phyloP scores from a whole-genome alignment of 139 green algal genomes.

The Limnomonas spitsbergensis region DNA sequence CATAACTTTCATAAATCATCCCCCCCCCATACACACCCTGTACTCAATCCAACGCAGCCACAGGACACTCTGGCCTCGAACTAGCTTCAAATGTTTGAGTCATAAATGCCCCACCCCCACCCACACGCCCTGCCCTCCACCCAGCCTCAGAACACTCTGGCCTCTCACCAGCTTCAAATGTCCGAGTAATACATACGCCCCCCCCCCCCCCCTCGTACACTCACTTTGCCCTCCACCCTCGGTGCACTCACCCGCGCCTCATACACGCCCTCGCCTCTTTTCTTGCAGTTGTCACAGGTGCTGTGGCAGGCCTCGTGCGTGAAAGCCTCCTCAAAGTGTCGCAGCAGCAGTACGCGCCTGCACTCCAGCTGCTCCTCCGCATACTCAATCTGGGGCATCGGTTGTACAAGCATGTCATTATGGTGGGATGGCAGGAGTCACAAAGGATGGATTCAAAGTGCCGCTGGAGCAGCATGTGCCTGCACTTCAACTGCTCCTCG shows the following conservation, averaged over 20 bases:
- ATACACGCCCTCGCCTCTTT: conserved; percentile 18
- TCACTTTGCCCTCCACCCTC: too few relatives aligned
- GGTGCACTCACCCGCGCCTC: conserved; percentile 18
- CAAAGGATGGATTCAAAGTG: too few relatives aligned
- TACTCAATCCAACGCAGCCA: too few relatives aligned
- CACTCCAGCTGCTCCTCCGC: conserved; percentile 78
- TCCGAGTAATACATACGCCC: background rate
- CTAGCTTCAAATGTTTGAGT: background rate
- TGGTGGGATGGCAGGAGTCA: background rate
- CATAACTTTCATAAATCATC: too few relatives aligned
- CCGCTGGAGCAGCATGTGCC: too few relatives aligned
- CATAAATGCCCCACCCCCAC: background rate
- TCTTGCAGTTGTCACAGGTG: conserved; percentile 76
- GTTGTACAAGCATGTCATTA: background rate
- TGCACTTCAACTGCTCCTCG: too few relatives aligned
- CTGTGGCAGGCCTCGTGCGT: conserved; percentile 47
- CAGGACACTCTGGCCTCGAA: too few relatives aligned
- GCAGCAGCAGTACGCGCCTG: conserved; percentile 72
- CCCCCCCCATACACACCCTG: too few relatives aligned
- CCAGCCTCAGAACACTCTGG: too few relatives aligned
- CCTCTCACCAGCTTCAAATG: too few relatives aligned
- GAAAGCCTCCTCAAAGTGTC: conserved; percentile 86
- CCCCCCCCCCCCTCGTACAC: too few relatives aligned
- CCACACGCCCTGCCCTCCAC: too few relatives aligned
- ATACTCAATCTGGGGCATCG: conserved; percentile 63